Evolutionary conservation across 2,329 filamentous ascomycete genomes (phyloP).

Genomic region (Talaromyces sp.): DNA sequence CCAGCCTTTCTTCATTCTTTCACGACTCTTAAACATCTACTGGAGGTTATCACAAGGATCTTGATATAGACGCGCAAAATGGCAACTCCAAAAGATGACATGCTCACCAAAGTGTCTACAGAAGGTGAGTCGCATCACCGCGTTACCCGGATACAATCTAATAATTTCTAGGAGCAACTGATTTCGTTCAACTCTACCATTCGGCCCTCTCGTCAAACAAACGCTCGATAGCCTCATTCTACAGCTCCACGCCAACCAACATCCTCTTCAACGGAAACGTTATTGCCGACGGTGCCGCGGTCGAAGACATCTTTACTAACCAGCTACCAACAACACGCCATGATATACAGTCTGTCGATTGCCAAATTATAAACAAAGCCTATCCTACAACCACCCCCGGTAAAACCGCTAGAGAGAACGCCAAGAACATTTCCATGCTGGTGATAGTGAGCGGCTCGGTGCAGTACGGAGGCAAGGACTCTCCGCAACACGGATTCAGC

Average conservation of each 20-base stretch:
- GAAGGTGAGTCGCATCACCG: conserved; percentile 28
- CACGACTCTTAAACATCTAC: neutral
- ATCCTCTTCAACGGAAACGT: conserved; percentile 76
- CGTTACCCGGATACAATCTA: neutral
- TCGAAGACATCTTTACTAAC: conserved; percentile 63
- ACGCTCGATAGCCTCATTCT: conserved; percentile 61
- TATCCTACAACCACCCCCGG: conserved; percentile 53
- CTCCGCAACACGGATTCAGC: conserved; percentile 64
- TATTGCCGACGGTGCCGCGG: conserved; percentile 57
- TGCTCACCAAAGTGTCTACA: conserved; percentile 38
- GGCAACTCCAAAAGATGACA: conserved; percentile 31
- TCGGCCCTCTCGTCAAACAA: conserved; percentile 60
- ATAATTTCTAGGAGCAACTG: conserved; percentile 56
- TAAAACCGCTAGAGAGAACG: conserved; percentile 37
- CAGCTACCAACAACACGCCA: conserved; percentile 62
- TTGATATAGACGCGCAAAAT: conserved; percentile 13
- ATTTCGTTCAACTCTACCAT: conserved; percentile 72
- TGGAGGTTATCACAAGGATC: neutral
- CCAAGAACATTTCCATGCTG: conserved; percentile 62
- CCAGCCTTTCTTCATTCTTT: neutral
- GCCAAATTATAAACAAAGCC: conserved; percentile 68
- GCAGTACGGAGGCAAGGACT: conserved; percentile 60
- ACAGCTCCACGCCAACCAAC: conserved; percentile 56
- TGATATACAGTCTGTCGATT: conserved; percentile 70
- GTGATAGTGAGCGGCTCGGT: conserved; percentile 71